These are phyloP conservation scores for Vanderwaltozyma polyspora DNA, from an alignment of 805 yeast species.

Conservation along the genomic window DNA sequence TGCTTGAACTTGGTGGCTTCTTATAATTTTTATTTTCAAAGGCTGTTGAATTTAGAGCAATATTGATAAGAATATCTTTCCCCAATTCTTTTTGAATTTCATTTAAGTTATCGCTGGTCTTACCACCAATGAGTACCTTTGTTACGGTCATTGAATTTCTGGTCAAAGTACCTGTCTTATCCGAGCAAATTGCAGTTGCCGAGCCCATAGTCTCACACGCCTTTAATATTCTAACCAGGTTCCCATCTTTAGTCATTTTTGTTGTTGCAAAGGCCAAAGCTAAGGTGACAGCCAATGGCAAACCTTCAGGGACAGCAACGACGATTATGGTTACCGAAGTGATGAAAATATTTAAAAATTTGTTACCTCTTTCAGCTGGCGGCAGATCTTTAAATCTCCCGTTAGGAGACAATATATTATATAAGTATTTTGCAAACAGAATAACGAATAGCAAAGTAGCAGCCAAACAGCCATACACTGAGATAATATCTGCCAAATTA, in stretches of 20 bases:
- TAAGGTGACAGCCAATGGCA: slow-evolving; percentile 92
- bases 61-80: slow-evolving; percentile 38
- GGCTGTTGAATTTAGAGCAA: slow-evolving; percentile 77
- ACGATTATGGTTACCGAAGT: slow-evolving; percentile 88
- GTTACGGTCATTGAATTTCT: slow-evolving; percentile 91
- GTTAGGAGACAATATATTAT: slow-evolving; percentile 36
- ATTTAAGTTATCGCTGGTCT: slow-evolving; percentile 25
- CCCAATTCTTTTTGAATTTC: slow-evolving; percentile 10
- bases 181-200: slow-evolving; percentile 94
- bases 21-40: slow-evolving; percentile 50
- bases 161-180: slow-evolving; percentile 94
- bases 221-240: slow-evolving; percentile 83
- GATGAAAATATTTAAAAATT: slow-evolving; percentile 74
- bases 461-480: slow-evolving; percentile 85
- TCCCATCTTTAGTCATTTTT: slow-evolving; percentile 93
- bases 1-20: background rate
- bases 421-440: slow-evolving; percentile 63
- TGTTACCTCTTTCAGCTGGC: slow-evolving; percentile 70
- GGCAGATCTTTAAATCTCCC: slow-evolving; percentile 35
- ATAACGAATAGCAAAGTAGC: slow-evolving; percentile 74
- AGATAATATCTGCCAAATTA: slow-evolving; percentile 80
- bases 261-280: slow-evolving; percentile 97
- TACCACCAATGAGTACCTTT: slow-evolving; percentile 53
- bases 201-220: slow-evolving; percentile 99
- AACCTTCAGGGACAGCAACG: slow-evolving; percentile 99